Base-by-base conservation (phyloP, 2,329 filamentous ascomycete genomes). In the Macrophomina tecta region DNA sequence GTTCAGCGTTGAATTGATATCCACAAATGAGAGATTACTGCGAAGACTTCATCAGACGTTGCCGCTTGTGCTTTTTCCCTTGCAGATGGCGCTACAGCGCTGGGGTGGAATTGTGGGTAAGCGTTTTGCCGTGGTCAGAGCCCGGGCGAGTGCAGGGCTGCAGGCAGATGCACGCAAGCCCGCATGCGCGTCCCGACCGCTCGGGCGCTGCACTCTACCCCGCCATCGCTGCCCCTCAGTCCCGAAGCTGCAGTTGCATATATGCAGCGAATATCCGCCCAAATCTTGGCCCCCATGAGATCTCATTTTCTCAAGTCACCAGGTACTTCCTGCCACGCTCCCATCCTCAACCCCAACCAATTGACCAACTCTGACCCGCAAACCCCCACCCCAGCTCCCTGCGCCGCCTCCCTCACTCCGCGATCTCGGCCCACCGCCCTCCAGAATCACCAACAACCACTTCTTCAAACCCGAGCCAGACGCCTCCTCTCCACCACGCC, bases 401-500 rank as follows among this genome's bases (percentile, higher is more conserved):
- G 11, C 56, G 30, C 30, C 12, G n/a, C 60, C 3, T 12, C 14
- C 46, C 46, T 14, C n/a, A 38, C 4, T 14, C 3, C 4, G 9
- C 46, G n/a, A 18, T 45, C 16, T 18, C 48, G 45, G n/a, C 61
- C 11, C 9, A 42, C 18, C 23, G 16, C 61, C 48, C 14, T 2
- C 16, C 32, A 32, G 9, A 34, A n/a, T 4, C n/a, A 34, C n/a
- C 30, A 14, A 23, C 42, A 3, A 28, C 30, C 18, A 49, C 49
- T 16, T 7, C 32, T 53, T 52, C 23, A 65, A 23, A 23, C 23
- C 23, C 23, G 23, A 23, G 23, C 23, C 23, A 23, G 23, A 23
- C 60, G 69, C 48, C 70, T 32, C n/a, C 58, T 62, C 3, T 38
- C n/a, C 51, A 70, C 65, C 28, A 18, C 68, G 51, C 8, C 46